Evolutionary conservation across 768 basidiomycete genomes (phyloP).

Genomic region (Lactarius hengduanensis): DNA sequence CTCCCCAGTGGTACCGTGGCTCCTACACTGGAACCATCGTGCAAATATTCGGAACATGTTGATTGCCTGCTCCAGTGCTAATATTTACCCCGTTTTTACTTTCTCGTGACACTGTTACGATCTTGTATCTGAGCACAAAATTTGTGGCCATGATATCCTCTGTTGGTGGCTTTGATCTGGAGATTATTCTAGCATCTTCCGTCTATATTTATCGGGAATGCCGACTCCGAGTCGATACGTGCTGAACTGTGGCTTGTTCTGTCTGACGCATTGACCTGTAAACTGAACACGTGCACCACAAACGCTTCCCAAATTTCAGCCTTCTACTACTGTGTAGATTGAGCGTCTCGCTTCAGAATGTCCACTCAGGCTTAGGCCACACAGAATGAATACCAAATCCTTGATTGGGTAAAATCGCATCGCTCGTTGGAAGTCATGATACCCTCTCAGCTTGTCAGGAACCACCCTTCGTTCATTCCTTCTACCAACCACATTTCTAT

Average conservation of each 20-base stretch:
- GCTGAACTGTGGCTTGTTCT: background rate
- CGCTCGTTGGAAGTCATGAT: constrained; percentile 3
- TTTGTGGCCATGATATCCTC: too few species aligned
- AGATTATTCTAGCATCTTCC: background rate
- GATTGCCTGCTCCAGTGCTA: background rate
- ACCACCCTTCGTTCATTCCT: background rate
- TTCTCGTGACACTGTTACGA: background rate
- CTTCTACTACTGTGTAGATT: background rate
- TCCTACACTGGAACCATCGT: background rate
- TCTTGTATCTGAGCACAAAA: background rate
- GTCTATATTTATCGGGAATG: background rate
- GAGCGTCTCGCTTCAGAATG: background rate
- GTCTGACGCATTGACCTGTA: background rate
- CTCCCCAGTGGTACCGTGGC: background rate
- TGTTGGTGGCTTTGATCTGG: background rate
- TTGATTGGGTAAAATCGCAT: constrained; percentile 2
- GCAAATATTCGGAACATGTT: background rate
- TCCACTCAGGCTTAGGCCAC: background rate
- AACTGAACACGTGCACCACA: background rate
- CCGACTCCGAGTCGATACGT: background rate
- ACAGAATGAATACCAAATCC: constrained; percentile 16
- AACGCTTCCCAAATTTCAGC: background rate
- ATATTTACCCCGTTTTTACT: background rate
- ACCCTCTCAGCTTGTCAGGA: background rate
- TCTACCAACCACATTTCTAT: constrained; percentile 10